phyloP scores from a whole-genome alignment of 2,329 filamentous ascomycete genomes.

The Pleoardoris graminearum region DNA sequence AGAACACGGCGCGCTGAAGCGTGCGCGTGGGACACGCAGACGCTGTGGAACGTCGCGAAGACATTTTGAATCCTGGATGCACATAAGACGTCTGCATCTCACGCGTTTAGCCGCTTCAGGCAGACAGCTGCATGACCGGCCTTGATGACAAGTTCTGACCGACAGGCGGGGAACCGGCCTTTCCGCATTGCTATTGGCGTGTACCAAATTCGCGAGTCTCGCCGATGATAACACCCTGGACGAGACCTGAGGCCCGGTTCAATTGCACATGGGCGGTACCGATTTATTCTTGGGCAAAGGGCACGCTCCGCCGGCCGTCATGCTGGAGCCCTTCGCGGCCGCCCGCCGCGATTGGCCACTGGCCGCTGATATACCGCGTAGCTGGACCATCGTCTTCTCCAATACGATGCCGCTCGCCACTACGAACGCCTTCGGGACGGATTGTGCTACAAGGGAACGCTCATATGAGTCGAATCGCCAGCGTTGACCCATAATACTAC shows the following conservation, averaged over 20 bases:
- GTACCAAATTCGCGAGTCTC: slow-evolving; percentile 10
- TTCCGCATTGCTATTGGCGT: slow-evolving; percentile 16
- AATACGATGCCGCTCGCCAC: slow-evolving; percentile 42
- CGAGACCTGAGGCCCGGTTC: slow-evolving; percentile 31
- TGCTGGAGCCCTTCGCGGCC: slow-evolving; percentile 24
- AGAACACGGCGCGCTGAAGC: too few relatives aligned
- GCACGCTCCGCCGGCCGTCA: slow-evolving; percentile 22
- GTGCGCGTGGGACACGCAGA: too few relatives aligned
- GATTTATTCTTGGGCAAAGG: slow-evolving; percentile 32
- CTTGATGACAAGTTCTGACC: slow-evolving; percentile 14
- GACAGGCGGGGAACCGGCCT: slow-evolving; percentile 15
- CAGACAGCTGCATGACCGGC: slow-evolving; percentile 9
- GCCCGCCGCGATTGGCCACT: slow-evolving; percentile 31
- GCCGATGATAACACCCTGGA: slow-evolving; percentile 33
- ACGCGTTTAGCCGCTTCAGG: slow-evolving; percentile 30
- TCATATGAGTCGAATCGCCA: slow-evolving; percentile 34
- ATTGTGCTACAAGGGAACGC: slow-evolving; percentile 28
- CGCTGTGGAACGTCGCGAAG: background rate
- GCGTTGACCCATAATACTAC: slow-evolving; percentile 32
- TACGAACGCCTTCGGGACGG: slow-evolving; percentile 20
- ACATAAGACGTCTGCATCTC: slow-evolving; percentile 11
- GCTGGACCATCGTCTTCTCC: slow-evolving; percentile 33
- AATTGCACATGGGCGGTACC: slow-evolving; percentile 37
- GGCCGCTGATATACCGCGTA: slow-evolving; percentile 19
- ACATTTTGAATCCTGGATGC: slow-evolving; percentile 6